phyloP scores from a whole-genome alignment of 495 filamentous ascomycete genomes.

The Aspergillus taichungensis region DNA sequence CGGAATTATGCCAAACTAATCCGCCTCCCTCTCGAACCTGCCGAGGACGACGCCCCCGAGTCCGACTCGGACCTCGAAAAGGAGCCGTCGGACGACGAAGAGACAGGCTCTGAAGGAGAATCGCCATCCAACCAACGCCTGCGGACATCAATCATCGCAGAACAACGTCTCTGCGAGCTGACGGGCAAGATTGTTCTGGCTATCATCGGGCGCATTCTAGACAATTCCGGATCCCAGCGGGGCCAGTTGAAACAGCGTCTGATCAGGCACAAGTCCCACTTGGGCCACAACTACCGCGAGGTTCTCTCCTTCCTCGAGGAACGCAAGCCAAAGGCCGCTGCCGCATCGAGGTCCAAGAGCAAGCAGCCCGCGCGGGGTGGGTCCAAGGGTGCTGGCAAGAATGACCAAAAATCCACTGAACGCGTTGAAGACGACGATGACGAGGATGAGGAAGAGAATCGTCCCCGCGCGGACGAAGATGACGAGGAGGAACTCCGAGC shows the following conservation, averaged over 20 bases:
- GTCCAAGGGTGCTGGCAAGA: conserved; percentile 24
- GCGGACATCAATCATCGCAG: conserved; percentile 57
- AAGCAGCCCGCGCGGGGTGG: conserved; percentile 32
- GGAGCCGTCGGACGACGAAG: conserved; percentile 50
- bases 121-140: conserved; percentile 44
- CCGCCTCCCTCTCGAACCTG: conserved; percentile 56
- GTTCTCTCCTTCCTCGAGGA: conserved; percentile 67
- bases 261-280: conserved; percentile 51
- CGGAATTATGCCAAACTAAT: conserved; percentile 63
- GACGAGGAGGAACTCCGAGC: conserved; percentile 47
- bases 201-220: conserved; percentile 63
- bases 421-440: conserved; percentile 31
- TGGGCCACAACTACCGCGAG: conserved; percentile 70
- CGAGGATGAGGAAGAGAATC: conserved; percentile 44
- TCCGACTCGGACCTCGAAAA: conserved; percentile 36
- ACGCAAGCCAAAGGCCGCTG: conserved; percentile 33
- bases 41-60: conserved; percentile 56
- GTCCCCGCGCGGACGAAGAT: conserved; percentile 26
- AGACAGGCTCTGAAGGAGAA: conserved; percentile 45
- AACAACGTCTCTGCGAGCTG: conserved; percentile 76
- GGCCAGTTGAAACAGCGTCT: conserved; percentile 57
- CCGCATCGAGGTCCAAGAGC: conserved; percentile 28
- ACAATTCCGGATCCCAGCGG: conserved; percentile 46
- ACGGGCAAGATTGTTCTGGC: conserved; percentile 74
- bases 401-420: conserved; percentile 32